A percentile compares a stretch with the other conserved stretches of the same genome.
Evolutionary conservation across 805 yeast species (phyloP).

Genomic region (Wickerhamomyces rabaulensis): DNA sequence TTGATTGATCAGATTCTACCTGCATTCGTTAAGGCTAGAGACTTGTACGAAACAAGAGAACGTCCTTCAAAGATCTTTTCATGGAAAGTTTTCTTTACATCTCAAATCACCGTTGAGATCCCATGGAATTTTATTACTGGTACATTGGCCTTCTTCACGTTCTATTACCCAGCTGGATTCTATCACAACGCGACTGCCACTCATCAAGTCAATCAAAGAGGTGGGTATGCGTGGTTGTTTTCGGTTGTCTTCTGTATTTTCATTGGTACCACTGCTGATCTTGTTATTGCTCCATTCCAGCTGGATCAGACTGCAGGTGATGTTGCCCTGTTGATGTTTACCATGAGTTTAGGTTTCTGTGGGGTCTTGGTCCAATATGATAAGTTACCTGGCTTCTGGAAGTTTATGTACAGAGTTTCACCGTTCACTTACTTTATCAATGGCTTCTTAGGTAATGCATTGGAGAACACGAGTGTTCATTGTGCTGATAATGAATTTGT

Average conservation of each 20-base stretch:
- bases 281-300: constrained; percentile 53
- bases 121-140: constrained; percentile 62
- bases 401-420: constrained; percentile 67
- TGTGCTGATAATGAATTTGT: constrained; percentile 47
- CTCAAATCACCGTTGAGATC: constrained; percentile 60
- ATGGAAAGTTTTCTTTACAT: constrained; percentile 57
- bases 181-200: constrained; percentile 41
- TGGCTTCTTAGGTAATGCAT: constrained; percentile 49
- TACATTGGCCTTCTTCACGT: constrained; percentile 54
- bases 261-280: constrained; percentile 51
- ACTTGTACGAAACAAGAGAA: constrained; percentile 67
- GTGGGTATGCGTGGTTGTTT: constrained; percentile 31
- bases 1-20: constrained; percentile 61
- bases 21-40: constrained; percentile 53
- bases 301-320: constrained; percentile 60
- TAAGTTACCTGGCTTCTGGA: constrained; percentile 65
- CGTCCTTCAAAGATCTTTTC: constrained; percentile 67
- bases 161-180: constrained; percentile 72
- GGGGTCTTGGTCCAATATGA: constrained; percentile 62
- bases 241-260: constrained; percentile 49
- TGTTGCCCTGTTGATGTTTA: constrained; percentile 47
- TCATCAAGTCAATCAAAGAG: constrained; percentile 39
- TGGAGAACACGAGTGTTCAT: constrained; percentile 40
- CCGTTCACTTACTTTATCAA: constrained; percentile 63
- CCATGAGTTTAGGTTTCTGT: constrained; percentile 63